These are phyloP conservation scores for Cutaneotrichosporon cavernicola DNA, from an alignment of 1,284 basidiomycete species.

Conservation along the genomic window DNA sequence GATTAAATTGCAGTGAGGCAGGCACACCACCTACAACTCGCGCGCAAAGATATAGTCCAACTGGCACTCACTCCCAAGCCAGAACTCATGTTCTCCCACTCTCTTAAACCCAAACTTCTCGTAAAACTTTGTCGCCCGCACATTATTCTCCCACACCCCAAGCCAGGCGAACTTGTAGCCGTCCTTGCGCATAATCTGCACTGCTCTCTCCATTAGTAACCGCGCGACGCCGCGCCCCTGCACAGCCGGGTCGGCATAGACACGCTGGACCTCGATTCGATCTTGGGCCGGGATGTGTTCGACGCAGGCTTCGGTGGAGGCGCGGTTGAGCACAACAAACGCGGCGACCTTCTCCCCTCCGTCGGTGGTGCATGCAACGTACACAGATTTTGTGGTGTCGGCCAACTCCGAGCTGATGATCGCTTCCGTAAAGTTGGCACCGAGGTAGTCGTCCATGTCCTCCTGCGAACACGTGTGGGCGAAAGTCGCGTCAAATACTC, in stretches of 20 bases:
- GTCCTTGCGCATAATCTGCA: slow-evolving; percentile 22
- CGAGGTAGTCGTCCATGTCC: slow-evolving; percentile 22
- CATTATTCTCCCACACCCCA: slow-evolving; percentile 41
- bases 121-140: slow-evolving; percentile 33
- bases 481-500: slow-evolving; percentile 19
- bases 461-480: slow-evolving; percentile 17
- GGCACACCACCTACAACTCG: slow-evolving; percentile 5
- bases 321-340: slow-evolving; percentile 15
- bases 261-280: slow-evolving; percentile 21
- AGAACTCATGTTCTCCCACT: slow-evolving; percentile 27
- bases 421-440: slow-evolving; percentile 12
- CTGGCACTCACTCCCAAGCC: slow-evolving; percentile 21
- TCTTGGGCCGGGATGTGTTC: slow-evolving; percentile 13
- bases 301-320: slow-evolving; percentile 16
- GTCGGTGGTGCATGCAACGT: slow-evolving; percentile 12
- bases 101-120: slow-evolving; percentile 32
- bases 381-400: slow-evolving; percentile 5
- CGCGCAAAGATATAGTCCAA: slow-evolving; percentile 19
- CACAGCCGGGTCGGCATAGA: slow-evolving; percentile 22
- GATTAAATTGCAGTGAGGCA: background rate
- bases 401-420: slow-evolving; percentile 15
- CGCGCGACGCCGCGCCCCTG: slow-evolving; percentile 37
- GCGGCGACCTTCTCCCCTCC: slow-evolving; percentile 8
- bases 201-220: slow-evolving; percentile 23
- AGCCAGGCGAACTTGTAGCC: slow-evolving; percentile 36